phyloP scores from a whole-genome alignment of 1,139 yeast species.

The Pichia sp. region DNA sequence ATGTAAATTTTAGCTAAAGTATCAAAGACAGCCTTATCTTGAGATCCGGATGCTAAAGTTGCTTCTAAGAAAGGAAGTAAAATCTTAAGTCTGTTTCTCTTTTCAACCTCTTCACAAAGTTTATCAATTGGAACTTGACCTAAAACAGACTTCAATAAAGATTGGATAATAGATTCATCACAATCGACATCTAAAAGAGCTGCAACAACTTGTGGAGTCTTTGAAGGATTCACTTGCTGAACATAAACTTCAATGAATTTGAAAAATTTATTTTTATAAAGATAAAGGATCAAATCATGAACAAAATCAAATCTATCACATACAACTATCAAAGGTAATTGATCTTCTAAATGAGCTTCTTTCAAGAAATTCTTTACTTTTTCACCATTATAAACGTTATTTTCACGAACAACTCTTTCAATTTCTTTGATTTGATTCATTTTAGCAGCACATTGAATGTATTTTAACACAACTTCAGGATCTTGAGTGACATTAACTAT shows the following conservation, averaged over 20 bases:
- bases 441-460: slow-evolving; percentile 89
- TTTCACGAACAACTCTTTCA: slow-evolving; percentile 91
- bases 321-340: slow-evolving; percentile 90
- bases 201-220: slow-evolving; percentile 94
- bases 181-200: slow-evolving; percentile 95
- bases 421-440: slow-evolving; percentile 89
- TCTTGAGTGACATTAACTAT: slow-evolving; percentile 92
- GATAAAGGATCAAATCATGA: slow-evolving; percentile 85
- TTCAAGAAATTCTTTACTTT: slow-evolving; percentile 94
- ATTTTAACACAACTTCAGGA: slow-evolving; percentile 90
- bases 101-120: slow-evolving; percentile 89
- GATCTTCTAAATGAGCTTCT: slow-evolving; percentile 90
- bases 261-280: slow-evolving; percentile 92
- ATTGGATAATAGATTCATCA: slow-evolving; percentile 82
- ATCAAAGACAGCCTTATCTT: slow-evolving; percentile 87
- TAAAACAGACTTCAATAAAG: slow-evolving; percentile 72
- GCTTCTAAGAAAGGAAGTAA: slow-evolving; percentile 90
- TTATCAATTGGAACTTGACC: slow-evolving; percentile 93
- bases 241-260: slow-evolving; percentile 96
- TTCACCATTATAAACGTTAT: slow-evolving; percentile 91
- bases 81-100: slow-evolving; percentile 87
- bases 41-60: slow-evolving; percentile 78
- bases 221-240: slow-evolving; percentile 91
- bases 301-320: slow-evolving; percentile 90
- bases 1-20: slow-evolving; percentile 96